Conservation (phyloP, 805 yeast species). For the Ogataea henricii region DNA sequence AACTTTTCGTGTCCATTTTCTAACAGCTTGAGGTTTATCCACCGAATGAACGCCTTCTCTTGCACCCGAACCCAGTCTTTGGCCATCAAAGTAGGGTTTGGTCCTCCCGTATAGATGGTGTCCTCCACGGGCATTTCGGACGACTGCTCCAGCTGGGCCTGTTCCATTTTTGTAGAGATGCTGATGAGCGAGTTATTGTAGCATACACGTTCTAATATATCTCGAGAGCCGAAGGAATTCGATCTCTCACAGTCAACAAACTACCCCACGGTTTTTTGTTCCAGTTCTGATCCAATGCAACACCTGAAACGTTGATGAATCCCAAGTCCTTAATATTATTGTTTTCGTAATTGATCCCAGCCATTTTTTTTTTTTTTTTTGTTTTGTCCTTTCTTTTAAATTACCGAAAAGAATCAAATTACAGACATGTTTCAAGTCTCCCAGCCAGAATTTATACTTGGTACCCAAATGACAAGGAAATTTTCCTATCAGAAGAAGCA, state of each 20-base stretch:
- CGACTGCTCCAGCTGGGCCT: background rate
- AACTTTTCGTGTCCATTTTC: slow-evolving; percentile 22
- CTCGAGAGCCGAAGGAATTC: background rate
- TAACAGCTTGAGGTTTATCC: slow-evolving; percentile 46
- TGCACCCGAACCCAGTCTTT: slow-evolving; percentile 46
- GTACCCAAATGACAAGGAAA: no score
- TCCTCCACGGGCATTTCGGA: slow-evolving; percentile 3
- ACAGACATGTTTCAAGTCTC: slow-evolving; percentile 1
- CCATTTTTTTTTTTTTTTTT: slow-evolving; percentile 1
- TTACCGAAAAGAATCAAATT: background rate
- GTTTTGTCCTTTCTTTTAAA: background rate
- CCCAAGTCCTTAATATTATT: background rate
- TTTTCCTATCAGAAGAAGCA: no score
- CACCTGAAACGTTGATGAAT: background rate
- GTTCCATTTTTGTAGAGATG: background rate
- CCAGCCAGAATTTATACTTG: no score
- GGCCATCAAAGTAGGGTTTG: slow-evolving; percentile 3
- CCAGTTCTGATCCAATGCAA: background rate
- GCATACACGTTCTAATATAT: background rate
- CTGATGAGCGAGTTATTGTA: background rate
- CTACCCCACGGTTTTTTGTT: background rate
- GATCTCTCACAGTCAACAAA: background rate
- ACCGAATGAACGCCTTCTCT: slow-evolving; percentile 49
- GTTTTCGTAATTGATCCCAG: background rate
- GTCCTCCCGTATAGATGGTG: background rate